Percentiles rank a stretch among this genome's conserved stretches.
These are phyloP conservation scores for Lithospermum erythrorhizon DNA, from an alignment of 257 asterid genomes.

Conservation along the genomic window DNA sequence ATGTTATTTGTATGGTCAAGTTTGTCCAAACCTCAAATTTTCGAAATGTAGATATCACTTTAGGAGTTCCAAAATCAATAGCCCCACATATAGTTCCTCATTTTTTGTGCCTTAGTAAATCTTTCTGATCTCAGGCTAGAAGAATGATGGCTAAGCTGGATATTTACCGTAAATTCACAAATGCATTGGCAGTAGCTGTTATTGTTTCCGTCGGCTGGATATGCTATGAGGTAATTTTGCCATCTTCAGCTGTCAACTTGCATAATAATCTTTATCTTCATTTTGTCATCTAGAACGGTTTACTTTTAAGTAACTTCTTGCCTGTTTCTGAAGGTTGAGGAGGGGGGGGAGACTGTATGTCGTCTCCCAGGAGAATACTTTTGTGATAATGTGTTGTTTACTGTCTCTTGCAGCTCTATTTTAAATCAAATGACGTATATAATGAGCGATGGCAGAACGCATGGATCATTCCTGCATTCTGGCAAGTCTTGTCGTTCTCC, in stretches of 20 bases:
- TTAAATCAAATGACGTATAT: conserved; percentile 77
- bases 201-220: conserved; percentile 91
- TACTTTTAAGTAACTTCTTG: not conserved
- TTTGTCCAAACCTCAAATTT: too few relatives aligned
- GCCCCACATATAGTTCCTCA: not conserved
- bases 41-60: too few relatives aligned
- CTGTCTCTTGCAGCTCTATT: conserved; percentile 63
- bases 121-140: conserved; percentile 42
- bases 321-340: not conserved
- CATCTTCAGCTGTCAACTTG: not conserved
- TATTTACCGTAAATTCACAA: conserved; percentile 81
- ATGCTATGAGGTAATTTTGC: conserved; percentile 66
- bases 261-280: not conserved
- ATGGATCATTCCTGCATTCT: conserved; percentile 95
- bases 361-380: not conserved
- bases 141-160: conserved; percentile 78
- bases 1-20: too few relatives aligned
- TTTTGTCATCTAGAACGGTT: not conserved
- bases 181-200: conserved; percentile 81
- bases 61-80: too few relatives aligned
- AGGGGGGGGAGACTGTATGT: too few relatives aligned
- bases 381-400: conserved; percentile 13
- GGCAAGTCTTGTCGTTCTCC: conserved; percentile 90
- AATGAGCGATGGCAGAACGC: conserved; percentile 95
- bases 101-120: not conserved